Base-by-base conservation (phyloP, 2,329 filamentous ascomycete genomes). In the Graphium sp. region DNA sequence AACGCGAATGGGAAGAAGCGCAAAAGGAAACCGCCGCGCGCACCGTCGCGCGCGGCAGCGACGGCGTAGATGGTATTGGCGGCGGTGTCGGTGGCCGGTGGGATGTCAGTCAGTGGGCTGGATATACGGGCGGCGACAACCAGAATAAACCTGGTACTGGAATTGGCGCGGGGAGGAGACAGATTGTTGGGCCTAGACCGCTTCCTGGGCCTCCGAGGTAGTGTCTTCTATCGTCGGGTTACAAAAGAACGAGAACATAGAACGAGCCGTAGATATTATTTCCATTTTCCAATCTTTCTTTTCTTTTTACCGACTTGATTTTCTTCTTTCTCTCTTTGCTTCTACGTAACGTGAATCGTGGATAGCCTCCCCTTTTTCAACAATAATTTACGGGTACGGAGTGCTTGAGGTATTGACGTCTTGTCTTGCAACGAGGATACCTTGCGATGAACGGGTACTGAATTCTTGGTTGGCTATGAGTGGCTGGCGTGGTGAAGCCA, bases 101-200 rank as follows among this genome's bases (percentile, higher is more conserved):
- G 78, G 78, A 85, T 39, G 73, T 82, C 8, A 67, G 73, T 32
- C 77, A 83, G 51, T 82, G 79, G 67, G 58, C 58, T 36, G 78
- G 79, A 1, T 85, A 66, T 42, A 78, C 75, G 12, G 77, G 79
- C 4, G 79, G 80, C 2, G 79, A 84, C 47, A 66, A 62, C 35
- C 73, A 82, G 58, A 84, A 83, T 43, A 64, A 62, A 35, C 75
- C 74, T 2, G 47, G 46, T 3, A 58, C 69, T 36, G 74, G 74
- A 3, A 77, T 76, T 34, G 76, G 80, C 22, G 71, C 74, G 1
- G 74, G 74, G 0, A 60, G 75, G 45, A 65, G 80, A 45, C 78
- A 80, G 55, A 84, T 87, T 48, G 73, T 81, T n/a, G 80, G 80
- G 8, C 79, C 79, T 1, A 59, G 78, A 44, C 76, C 78, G 26